Base-by-base conservation (phyloP, 495 filamentous ascomycete species). In the Xylaria castorea region DNA sequence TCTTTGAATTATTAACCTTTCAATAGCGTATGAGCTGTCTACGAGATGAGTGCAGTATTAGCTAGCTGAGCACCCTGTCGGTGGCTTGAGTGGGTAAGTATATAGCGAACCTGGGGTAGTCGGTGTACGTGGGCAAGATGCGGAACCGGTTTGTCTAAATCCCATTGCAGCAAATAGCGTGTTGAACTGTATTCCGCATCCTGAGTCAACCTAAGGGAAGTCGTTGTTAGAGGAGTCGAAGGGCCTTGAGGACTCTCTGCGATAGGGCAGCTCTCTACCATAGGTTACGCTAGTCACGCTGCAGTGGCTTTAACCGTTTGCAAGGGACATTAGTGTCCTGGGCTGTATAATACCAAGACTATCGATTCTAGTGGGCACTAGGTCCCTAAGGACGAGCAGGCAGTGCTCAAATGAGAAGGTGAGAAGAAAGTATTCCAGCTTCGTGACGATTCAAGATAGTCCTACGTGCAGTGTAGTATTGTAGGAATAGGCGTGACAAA, bases 311-410 rank as follows among this genome's bases (percentile, higher is more conserved):
- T 44, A 55, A 55, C 48, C 50, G 48, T 44, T 38, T 36, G 6
- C 66, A 55, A 42, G 50, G 32, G 46, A n/a, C n/a, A 9, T 40
- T 68, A 55, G 50, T 55, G n/a, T 57, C 50, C 27, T 68, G 64
- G 46, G 25, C 18, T 38, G 25, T 14, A 30, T 32, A 3, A 55
- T 44, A 53, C 64, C 64, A 48, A 53, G 20, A 36, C n/a, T 57
- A 57, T 68, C 11, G 32, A 61, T 61, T 61, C 18, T n/a, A 61
- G 58, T 12, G 25, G 58, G 2, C 34, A n/a, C 30, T n/a, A 22
- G 32, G 58, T 22, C 20, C 20, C 20, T 22, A 14, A 61, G 34
- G 32, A 40, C n/a, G 32, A 38, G 20, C 8, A 40, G 34, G 34
- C 9, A 11, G 20, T 38, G 20, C 34, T 61, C 34, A 61, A 61